Evolutionary conservation across 164 flowering plant species (phyloP), one percentile per base, ranked within the genome.

Genomic region (Euptelea pleiosperma): DNA sequence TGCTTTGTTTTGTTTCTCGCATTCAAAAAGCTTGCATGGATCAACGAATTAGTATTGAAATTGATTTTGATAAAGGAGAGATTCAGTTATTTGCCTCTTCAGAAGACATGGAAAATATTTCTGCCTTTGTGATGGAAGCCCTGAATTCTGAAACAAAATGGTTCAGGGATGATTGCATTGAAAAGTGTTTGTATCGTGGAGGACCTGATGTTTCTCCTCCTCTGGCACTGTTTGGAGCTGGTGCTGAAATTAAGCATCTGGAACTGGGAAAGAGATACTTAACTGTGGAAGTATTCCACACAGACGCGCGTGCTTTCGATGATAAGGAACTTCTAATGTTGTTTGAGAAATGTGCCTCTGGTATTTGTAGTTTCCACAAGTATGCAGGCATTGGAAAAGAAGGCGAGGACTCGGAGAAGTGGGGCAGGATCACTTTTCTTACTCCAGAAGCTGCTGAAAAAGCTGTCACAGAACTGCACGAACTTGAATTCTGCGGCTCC

Each of bases 221-320:
- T 48, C 57, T 84, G 2, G 99, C 99, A 21, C 69, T 94, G 19
- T 76, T 94, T 75, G 99, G 99, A 65, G 76, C 88, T 74, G 97
- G 99, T 67, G 99, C 93, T 47, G 80, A 76, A 73, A 81, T 94
- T 48, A 88, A 74, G 74, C 93, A 91, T 73, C 69, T 94, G 56
- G 99, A 94, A 65, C 82, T 94, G 54, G 79, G 83, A 16, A 82
- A 79, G 58, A 79, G 88, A 62, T 79, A 21, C 60, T 72, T 94
- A 62, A 71, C 75, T 26, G 89, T 94, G 28, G 90, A 94, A 67
- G 65, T 89, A n/a, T 70, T 43, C 56, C 71, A 63, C 69, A 60
- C 83, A 19, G 68, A 71, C 62, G 61, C 44, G 2, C 63, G 68
- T 49, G 46, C 60, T 18, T 31, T 82, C 50, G 75, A 75, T 67